phyloP scores from a whole-genome alignment of 768 basidiomycete species.

The Suillus paluster region DNA sequence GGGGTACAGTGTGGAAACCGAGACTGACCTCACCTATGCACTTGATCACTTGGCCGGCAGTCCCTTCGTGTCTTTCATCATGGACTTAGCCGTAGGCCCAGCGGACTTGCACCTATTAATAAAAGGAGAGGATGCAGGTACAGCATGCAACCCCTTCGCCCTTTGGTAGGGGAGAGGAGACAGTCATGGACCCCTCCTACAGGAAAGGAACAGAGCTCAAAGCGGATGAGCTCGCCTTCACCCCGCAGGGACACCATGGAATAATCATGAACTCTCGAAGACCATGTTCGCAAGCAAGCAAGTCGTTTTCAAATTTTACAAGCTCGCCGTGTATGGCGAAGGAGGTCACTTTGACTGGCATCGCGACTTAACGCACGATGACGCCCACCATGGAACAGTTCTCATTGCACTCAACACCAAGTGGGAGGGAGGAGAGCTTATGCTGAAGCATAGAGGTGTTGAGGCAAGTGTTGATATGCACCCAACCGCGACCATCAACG shows the following conservation, averaged over 20 bases:
- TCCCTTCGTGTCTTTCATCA: too few relatives aligned
- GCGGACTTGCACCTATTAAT: too few relatives aligned
- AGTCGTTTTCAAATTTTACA: background rate
- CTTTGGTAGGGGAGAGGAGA: background rate
- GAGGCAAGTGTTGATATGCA: background rate
- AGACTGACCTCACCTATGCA: too few relatives aligned
- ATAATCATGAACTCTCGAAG: background rate
- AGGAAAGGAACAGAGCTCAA: background rate
- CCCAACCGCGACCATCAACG: background rate
- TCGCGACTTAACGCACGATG: background rate
- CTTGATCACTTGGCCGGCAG: too few relatives aligned
- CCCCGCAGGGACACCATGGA: too few relatives aligned
- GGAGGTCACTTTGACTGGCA: too few relatives aligned
- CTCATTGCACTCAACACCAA: background rate
- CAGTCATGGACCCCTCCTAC: background rate
- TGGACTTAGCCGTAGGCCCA: too few relatives aligned
- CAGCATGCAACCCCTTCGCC: too few relatives aligned
- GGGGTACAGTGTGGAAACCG: too few relatives aligned
- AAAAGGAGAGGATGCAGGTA: too few relatives aligned
- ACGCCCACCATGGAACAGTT: background rate
- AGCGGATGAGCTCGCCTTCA: background rate
- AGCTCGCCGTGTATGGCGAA: background rate
- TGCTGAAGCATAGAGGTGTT: background rate
- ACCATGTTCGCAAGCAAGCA: background rate
- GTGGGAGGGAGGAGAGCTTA: background rate